phyloP scores from a whole-genome alignment of 352 stramenopile genomes.

The Phytophthora citricola region DNA sequence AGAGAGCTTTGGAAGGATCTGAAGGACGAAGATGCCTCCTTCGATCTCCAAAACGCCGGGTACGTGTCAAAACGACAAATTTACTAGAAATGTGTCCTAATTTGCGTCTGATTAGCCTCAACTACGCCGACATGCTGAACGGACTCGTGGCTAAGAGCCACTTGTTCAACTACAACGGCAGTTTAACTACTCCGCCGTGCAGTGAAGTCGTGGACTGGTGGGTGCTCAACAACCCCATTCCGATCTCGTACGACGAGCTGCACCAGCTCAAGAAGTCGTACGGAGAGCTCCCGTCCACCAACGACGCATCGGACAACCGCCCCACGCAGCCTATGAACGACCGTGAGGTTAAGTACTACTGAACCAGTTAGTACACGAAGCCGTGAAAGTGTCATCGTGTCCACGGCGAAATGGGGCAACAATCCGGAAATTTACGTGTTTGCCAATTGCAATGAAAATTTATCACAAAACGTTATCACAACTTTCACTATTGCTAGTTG shows the following conservation, averaged over 20 bases:
- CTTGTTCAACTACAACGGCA: constrained; percentile 73
- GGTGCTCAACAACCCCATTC: constrained; percentile 64
- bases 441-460: background rate
- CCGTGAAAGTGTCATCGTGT: too few species aligned
- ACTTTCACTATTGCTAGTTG: background rate
- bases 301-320: constrained; percentile 52
- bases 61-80: background rate
- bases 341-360: constrained; percentile 60
- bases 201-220: constrained; percentile 68
- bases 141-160: constrained; percentile 56
- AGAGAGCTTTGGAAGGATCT: constrained; percentile 55
- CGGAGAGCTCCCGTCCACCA: constrained; percentile 39
- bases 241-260: constrained; percentile 48
- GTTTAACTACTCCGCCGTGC: constrained; percentile 64
- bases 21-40: constrained; percentile 36
- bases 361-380: background rate
- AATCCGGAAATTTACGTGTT: background rate
- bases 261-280: constrained; percentile 43
- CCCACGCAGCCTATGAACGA: constrained; percentile 60
- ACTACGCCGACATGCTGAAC: constrained; percentile 68
- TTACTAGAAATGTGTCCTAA: background rate
- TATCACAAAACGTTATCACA: background rate
- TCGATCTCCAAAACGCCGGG: constrained; percentile 46
- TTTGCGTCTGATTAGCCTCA: constrained; percentile 22
- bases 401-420: too few species aligned